Conservation (phyloP, 331 rosid species). For the Saraca asoca region DNA sequence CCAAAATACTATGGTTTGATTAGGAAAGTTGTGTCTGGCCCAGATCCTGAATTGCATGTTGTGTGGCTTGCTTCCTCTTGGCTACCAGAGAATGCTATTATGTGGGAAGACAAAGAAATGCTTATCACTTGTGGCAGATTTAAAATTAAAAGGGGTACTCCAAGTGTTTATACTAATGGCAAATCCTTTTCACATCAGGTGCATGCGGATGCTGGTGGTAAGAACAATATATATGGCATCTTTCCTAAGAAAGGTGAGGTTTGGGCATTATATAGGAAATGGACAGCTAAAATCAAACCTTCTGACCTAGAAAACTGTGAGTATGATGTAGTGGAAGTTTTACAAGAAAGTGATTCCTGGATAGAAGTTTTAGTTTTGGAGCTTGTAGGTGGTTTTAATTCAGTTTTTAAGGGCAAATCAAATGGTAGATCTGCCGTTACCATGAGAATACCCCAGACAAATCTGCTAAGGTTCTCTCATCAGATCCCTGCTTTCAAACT, state of each 20-base stretch:
- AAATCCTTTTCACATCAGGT: conserved; percentile 63
- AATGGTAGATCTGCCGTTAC: conserved; percentile 34
- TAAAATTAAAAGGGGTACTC: conserved; percentile 10
- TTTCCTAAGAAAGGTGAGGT: conserved; percentile 70
- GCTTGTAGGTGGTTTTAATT: conserved; percentile 50
- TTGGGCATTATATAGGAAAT: conserved; percentile 83
- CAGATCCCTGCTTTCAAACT: conserved; percentile 71
- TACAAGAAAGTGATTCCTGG: conserved; percentile 35
- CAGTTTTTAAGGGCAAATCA: conserved; percentile 60
- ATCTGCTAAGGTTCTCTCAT: conserved; percentile 79
- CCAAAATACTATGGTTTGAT: conserved; percentile 81
- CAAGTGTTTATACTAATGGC: conserved; percentile 37
- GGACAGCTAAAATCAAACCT: conserved; percentile 56
- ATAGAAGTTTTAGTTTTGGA: conserved; percentile 55
- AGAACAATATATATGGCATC: conserved; percentile 42
- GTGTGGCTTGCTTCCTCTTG: conserved; percentile 53
- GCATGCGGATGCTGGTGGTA: conserved; percentile 32
- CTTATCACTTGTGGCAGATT: conserved; percentile 72
- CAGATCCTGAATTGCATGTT: conserved; percentile 48
- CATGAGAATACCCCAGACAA: conserved; percentile 39
- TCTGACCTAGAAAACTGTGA: conserved; percentile 55
- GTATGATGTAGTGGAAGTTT: conserved; percentile 71
- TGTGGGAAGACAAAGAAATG: conserved; percentile 64
- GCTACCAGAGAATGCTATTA: conserved; percentile 37
- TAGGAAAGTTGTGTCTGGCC: conserved; percentile 33